Evolutionary conservation across 169 alveolate species (phyloP).

Genomic region (Plasmodium sp.): DNA sequence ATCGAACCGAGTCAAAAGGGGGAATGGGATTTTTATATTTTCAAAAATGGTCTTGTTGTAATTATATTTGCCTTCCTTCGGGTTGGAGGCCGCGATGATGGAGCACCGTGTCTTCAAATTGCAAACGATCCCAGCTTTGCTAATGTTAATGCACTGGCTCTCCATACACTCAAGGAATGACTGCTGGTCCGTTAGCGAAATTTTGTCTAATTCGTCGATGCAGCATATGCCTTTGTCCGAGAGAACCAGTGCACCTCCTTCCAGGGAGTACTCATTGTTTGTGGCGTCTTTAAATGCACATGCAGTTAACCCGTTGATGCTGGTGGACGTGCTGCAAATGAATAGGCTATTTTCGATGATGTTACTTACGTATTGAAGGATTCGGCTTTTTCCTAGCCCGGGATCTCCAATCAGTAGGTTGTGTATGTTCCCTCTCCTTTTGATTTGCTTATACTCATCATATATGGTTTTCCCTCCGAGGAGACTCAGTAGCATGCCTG

Average conservation of each 20-base stretch:
- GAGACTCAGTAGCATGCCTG: conserved; percentile 79
- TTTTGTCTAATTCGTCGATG: conserved; percentile 92
- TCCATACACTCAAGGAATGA: conserved; percentile 96
- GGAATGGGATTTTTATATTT: conserved; percentile 83
- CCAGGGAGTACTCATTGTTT: conserved; percentile 89
- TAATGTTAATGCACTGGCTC: conserved; percentile 89
- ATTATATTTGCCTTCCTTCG: conserved; percentile 78
- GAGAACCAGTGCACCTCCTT: conserved; percentile 95
- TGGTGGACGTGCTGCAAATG: conserved; percentile 88
- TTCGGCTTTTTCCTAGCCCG: conserved; percentile 80
- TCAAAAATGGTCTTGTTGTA: conserved; percentile 73
- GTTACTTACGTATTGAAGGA: conserved; percentile 77
- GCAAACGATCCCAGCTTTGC: conserved; percentile 87
- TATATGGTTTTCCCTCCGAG: conserved; percentile 81
- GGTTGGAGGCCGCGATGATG: conserved; percentile 83
- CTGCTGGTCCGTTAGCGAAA: conserved; percentile 86
- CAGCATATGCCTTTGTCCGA: conserved; percentile 95
- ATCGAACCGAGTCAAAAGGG: conserved; percentile 88
- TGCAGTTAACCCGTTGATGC: conserved; percentile 93
- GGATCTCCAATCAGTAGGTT: conserved; percentile 80
- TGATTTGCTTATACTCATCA: conserved; percentile 62
- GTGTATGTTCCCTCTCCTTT: conserved; percentile 80
- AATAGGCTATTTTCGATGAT: conserved; percentile 73
- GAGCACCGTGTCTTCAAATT: conserved; percentile 82
- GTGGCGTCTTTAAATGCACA: conserved; percentile 86